phyloP scores from a whole-genome alignment of 306 rosid species.

The Lupinus albus region DNA sequence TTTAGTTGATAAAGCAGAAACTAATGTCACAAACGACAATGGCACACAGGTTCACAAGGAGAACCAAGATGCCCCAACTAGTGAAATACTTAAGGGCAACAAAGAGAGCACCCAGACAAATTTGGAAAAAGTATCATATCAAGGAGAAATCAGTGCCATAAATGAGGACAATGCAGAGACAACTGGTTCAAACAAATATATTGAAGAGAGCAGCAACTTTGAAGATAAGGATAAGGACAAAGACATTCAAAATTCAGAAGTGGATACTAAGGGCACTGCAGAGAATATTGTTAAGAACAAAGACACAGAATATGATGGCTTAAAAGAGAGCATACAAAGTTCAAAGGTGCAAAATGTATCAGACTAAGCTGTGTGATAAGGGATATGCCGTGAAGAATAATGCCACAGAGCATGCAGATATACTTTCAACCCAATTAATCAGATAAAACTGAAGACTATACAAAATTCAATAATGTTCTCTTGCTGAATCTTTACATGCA shows the following conservation, averaged over 20 bases:
- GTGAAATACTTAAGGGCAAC: slow-evolving; percentile 1
- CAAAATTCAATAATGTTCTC: slow-evolving; percentile 1
- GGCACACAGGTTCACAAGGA: slow-evolving; percentile 2
- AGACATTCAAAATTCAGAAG: neutral
- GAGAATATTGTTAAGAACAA: slow-evolving; percentile 32
- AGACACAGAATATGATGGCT: slow-evolving; percentile 25
- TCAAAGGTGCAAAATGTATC: slow-evolving; percentile 7
- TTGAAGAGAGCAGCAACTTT: neutral
- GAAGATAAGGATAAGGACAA: slow-evolving; percentile 20
- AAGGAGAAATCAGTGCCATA: slow-evolving; percentile 26
- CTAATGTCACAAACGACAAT: neutral
- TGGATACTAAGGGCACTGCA: neutral
- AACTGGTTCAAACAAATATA: neutral
- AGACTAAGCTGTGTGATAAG: slow-evolving; percentile 9
- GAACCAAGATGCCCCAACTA: slow-evolving; percentile 19
- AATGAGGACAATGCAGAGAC: slow-evolving; percentile 22
- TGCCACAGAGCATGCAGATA: neutral
- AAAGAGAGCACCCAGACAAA: slow-evolving; percentile 30
- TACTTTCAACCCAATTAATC: slow-evolving; percentile 4
- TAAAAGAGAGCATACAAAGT: slow-evolving; percentile 4
- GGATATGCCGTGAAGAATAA: neutral
- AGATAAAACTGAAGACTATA: slow-evolving; percentile 17
- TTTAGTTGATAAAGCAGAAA: slow-evolving; percentile 36
- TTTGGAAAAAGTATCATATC: neutral
- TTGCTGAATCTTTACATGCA: slow-evolving; percentile 14